phyloP scores from a whole-genome alignment of 2,329 filamentous ascomycete genomes.

The Trichoderma gracile region DNA sequence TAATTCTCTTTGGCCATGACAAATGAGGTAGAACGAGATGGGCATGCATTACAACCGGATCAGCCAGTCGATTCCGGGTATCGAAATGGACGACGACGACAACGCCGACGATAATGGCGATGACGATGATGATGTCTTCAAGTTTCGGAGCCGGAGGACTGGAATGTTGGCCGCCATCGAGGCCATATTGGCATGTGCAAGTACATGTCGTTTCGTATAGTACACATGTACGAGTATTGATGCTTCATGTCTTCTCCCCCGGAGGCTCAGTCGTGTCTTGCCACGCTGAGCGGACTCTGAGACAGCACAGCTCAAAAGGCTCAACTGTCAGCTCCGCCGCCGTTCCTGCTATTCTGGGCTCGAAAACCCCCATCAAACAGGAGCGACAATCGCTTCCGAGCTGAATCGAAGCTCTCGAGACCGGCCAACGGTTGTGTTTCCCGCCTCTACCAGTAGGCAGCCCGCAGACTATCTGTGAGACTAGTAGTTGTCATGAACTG shows the following conservation, averaged over 20 bases:
- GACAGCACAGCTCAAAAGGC: neutral
- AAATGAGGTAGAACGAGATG: neutral
- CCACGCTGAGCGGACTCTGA: neutral
- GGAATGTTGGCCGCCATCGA: constrained; percentile 8
- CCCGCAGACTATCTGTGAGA: constrained; percentile 12
- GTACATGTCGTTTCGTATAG: neutral
- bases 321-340: neutral
- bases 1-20: neutral
- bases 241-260: neutral
- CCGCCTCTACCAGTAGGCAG: neutral
- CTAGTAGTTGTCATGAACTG: neutral
- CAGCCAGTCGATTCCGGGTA: constrained; percentile 2
- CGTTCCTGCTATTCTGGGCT: constrained; percentile 3
- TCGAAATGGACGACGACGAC: neutral
- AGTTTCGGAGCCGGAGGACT: neutral
- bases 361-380: neutral
- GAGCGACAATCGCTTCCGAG: constrained; percentile 19
- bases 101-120: neutral
- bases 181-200: neutral
- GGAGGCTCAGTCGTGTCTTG: neutral
- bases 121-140: neutral
- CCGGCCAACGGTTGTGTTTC: neutral
- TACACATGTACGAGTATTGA: no score
- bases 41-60: neutral
- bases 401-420: constrained; percentile 11